These are phyloP conservation scores for Xylariaceae sp. DNA, from an alignment of 2,329 filamentous ascomycete genomes.

Conservation along the genomic window DNA sequence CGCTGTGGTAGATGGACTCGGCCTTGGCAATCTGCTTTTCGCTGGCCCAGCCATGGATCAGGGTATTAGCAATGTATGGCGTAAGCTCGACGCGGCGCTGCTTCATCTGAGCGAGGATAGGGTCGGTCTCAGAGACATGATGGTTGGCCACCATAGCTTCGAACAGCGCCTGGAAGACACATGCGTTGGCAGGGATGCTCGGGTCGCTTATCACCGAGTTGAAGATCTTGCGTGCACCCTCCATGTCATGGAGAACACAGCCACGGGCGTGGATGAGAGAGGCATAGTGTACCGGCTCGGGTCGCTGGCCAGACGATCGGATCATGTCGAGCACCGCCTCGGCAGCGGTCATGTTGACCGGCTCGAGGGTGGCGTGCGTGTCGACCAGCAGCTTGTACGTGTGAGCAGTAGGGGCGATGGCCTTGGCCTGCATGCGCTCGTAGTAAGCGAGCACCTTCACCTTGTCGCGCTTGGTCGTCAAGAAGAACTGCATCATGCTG, in stretches of 20 bases:
- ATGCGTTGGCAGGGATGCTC: conserved; percentile 68
- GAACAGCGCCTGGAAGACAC: conserved; percentile 93
- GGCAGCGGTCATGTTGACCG: conserved; percentile 80
- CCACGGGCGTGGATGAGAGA: conserved; percentile 94
- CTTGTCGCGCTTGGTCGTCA: conserved; percentile 95
- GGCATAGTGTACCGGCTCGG: conserved; percentile 92
- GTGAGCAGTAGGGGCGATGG: conserved; percentile 87
- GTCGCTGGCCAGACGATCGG: conserved; percentile 63
- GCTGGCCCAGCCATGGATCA: conserved; percentile 94
- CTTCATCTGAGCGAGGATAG: conserved; percentile 71
- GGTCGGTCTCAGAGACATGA: conserved; percentile 68
- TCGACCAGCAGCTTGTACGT: conserved; percentile 98
- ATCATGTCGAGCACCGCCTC: conserved; percentile 79
- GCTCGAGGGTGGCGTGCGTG: conserved; percentile 88
- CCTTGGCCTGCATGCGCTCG: conserved; percentile 82
- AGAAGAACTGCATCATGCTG: conserved; percentile 99
- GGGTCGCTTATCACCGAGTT: conserved; percentile 68
- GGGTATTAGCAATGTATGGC: conserved; percentile 94
- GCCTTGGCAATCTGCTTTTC: conserved; percentile 77
- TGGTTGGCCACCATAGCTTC: conserved; percentile 97
- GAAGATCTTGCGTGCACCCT: conserved; percentile 75
- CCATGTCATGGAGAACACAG: conserved; percentile 88
- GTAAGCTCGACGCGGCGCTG: conserved; percentile 74
- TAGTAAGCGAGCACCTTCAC: conserved; percentile 91
- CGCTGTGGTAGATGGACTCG: conserved; percentile 70